Percentiles rank a stretch among this genome's conserved stretches.
These are phyloP conservation scores for Pelagophyceae sp. DNA, from an alignment of 352 stramenopile species.

Conservation along the genomic window DNA sequence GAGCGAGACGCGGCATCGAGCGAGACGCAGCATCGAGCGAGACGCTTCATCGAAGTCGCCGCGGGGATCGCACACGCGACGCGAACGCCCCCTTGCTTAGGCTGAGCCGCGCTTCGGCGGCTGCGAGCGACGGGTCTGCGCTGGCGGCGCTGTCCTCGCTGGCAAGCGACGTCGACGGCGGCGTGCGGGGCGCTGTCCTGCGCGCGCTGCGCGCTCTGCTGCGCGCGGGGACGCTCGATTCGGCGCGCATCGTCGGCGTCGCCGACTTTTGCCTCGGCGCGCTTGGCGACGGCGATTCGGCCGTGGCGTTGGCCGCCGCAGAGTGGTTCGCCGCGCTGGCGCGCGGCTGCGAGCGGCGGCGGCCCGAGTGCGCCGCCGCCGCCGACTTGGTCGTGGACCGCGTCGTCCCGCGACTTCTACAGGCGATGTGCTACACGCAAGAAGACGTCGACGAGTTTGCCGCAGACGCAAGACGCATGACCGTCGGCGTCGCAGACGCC, in stretches of 20 bases:
- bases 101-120: no score
- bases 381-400: background rate
- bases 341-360: background rate
- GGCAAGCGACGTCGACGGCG: background rate
- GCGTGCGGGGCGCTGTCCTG: background rate
- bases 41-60: no score
- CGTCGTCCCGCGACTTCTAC: background rate
- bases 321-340: background rate
- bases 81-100: no score
- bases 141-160: background rate
- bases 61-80: no score
- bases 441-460: background rate
- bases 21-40: no score
- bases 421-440: background rate
- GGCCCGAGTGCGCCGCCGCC: background rate
- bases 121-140: background rate
- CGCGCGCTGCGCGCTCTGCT: background rate
- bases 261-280: background rate
- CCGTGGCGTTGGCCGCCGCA: background rate
- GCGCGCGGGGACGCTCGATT: background rate
- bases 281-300: background rate
- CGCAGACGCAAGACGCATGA: background rate
- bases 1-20: no score
- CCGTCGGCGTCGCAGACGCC: background rate
- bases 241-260: background rate